These are phyloP conservation scores for Globisporangium viniferum DNA, from an alignment of 352 stramenopile species.

Conservation along the genomic window DNA sequence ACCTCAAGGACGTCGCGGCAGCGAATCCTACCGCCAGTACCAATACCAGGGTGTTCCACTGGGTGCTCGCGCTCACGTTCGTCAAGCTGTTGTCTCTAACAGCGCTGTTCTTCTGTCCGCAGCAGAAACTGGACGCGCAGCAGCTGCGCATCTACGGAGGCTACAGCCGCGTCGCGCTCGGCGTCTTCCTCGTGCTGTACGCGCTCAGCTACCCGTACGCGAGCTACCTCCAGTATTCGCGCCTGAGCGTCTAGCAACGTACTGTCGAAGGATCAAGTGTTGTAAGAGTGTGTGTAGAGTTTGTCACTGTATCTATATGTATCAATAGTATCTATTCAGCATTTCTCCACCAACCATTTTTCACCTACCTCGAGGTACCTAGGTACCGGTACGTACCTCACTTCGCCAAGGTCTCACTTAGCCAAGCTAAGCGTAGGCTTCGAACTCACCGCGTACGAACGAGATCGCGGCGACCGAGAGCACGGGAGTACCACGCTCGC, in stretches of 20 bases:
- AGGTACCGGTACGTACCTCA: neutral
- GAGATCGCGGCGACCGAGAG: slow-evolving; percentile 33
- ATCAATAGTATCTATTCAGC: neutral
- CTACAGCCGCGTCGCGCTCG: slow-evolving; percentile 28
- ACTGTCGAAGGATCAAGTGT: neutral
- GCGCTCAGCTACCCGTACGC: slow-evolving; percentile 18
- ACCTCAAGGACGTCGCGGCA: neutral
- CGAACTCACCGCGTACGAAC: slow-evolving; percentile 35
- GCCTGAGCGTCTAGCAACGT: neutral
- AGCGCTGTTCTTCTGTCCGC: slow-evolving; percentile 27
- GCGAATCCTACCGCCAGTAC: neutral
- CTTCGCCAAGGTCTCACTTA: neutral
- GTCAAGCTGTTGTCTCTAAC: slow-evolving; percentile 23
- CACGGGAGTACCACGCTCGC: slow-evolving; percentile 37
- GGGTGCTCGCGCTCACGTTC: slow-evolving; percentile 13
- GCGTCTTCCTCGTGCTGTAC: slow-evolving; percentile 27
- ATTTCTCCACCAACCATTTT: neutral
- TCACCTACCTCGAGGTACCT: neutral
- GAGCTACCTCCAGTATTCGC: slow-evolving; percentile 18
- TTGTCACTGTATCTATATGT: neutral
- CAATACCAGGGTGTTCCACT: slow-evolving; percentile 16
- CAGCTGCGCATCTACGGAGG: slow-evolving; percentile 45
- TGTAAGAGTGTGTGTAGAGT: neutral
- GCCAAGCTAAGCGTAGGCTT: slow-evolving; percentile 30
- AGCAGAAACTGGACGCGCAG: slow-evolving; percentile 45